phyloP scores from a whole-genome alignment of 106 monocot species.

The Alisma plantagoaquatica region DNA sequence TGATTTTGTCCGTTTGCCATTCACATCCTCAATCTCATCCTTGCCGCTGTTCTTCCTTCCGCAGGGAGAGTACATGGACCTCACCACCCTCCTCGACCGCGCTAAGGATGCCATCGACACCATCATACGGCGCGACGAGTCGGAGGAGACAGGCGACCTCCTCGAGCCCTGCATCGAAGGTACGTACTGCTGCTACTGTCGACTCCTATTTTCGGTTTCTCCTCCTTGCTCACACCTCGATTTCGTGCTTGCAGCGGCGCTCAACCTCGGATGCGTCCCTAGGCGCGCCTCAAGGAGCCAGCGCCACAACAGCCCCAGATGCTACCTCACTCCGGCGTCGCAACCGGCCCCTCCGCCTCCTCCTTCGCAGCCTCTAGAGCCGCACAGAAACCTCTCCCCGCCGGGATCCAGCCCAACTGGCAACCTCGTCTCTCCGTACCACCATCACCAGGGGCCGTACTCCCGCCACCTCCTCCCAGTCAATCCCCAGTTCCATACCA shows the following conservation, averaged over 20 bases:
- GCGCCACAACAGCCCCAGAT: conserved; percentile 55
- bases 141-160: conserved; percentile 26
- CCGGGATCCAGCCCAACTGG: no score
- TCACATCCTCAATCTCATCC: no score
- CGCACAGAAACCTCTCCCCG: no score
- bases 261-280: conserved; percentile 74
- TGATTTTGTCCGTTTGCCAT: no score
- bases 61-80: conserved; percentile 76
- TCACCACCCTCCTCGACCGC: conserved; percentile 48
- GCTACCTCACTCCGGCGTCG: conserved; percentile 38
- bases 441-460: no score
- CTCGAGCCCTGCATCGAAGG: conserved; percentile 73
- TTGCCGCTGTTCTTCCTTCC: no score
- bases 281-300: conserved; percentile 80
- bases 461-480: neutral
- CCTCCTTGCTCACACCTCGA: no score
- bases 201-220: no score
- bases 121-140: conserved; percentile 56
- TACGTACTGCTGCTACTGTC: no score
- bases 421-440: no score
- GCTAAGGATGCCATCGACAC: conserved; percentile 65
- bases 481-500: neutral
- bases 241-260: conserved; percentile 43
- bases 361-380: neutral
- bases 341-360: neutral